Percentiles rank a stretch among this genome's conserved stretches.
These are phyloP conservation scores for Rhododendron molle DNA, from an alignment of 148 eudicot genomes.

Conservation along the genomic window DNA sequence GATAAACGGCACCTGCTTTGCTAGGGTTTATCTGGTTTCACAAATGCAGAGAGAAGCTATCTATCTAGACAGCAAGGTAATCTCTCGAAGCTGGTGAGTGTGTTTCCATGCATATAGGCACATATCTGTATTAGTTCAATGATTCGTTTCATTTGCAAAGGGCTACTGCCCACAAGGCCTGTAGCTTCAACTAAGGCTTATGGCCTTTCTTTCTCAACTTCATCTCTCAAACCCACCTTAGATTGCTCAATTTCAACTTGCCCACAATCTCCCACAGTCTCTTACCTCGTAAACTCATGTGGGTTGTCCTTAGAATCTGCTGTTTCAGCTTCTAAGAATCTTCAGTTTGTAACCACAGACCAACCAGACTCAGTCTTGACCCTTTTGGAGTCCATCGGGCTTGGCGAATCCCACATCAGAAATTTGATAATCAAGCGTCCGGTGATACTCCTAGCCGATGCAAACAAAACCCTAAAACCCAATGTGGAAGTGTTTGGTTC, in stretches of 20 bases:
- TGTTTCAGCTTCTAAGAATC: slow-evolving; percentile 14
- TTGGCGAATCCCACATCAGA: neutral
- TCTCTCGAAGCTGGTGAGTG: neutral
- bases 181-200: neutral
- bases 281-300: slow-evolving; percentile 13
- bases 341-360: slow-evolving; percentile 3
- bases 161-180: neutral
- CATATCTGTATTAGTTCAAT: neutral
- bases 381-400: slow-evolving; percentile 8
- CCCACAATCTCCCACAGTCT: slow-evolving; percentile 3
- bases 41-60: neutral
- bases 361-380: slow-evolving; percentile 8
- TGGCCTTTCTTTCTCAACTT: neutral
- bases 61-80: neutral
- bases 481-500: slow-evolving; percentile 12
- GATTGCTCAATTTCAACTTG: neutral
- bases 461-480: slow-evolving; percentile 14
- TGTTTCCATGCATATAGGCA: neutral
- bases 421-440: slow-evolving; percentile 7
- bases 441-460: slow-evolving; percentile 2
- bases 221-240: neutral
- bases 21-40: neutral
- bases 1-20: neutral
- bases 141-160: slow-evolving; percentile 5
- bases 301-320: slow-evolving; percentile 21